A percentile compares a stretch with the other conserved stretches of the same genome.
Evolutionary conservation across 352 stramenopile genomes (phyloP).

Genomic region (Pythium brachiatum): DNA sequence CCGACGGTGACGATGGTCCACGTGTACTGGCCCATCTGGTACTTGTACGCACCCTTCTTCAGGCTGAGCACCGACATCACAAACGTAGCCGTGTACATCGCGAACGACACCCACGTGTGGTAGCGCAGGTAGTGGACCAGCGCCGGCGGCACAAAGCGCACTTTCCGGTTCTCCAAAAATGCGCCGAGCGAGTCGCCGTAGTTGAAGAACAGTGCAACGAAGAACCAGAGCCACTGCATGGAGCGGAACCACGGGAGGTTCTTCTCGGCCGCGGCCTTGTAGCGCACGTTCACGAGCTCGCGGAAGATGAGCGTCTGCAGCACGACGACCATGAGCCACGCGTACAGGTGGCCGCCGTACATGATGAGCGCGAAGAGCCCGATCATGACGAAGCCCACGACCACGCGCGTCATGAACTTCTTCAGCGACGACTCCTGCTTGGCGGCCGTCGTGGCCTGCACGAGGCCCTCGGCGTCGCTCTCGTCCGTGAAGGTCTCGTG

Average conservation of each 20-base stretch:
- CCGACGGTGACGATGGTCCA: constrained; percentile 96
- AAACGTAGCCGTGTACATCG: constrained; percentile 94
- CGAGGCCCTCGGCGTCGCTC: constrained; percentile 21
- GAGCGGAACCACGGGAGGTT: constrained; percentile 98
- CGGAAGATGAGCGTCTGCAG: constrained; percentile 91
- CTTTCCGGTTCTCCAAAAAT: constrained; percentile 85
- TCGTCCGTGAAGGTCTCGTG: constrained; percentile 29
- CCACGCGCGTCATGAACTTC: constrained; percentile 73
- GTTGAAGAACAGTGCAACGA: constrained; percentile 96
- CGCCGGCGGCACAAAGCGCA: constrained; percentile 72
- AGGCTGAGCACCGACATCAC: constrained; percentile 95
- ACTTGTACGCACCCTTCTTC: constrained; percentile 94
- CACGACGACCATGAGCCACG: constrained; percentile 80
- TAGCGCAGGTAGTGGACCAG: constrained; percentile 89
- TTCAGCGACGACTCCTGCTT: constrained; percentile 35
- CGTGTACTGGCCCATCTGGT: constrained; percentile 95
- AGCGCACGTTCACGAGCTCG: constrained; percentile 98
- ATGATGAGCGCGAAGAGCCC: constrained; percentile 64
- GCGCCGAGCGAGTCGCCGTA: constrained; percentile 88
- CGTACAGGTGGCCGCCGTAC: constrained; percentile 82
- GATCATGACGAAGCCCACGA: constrained; percentile 80
- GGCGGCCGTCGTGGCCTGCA: constrained; percentile 15
- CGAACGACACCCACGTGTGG: constrained; percentile 92
- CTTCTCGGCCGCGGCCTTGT: constrained; percentile 92
- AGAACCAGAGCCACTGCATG: constrained; percentile 97